Conservation (phyloP, 768 basidiomycete species). For the Grammothele lineata region DNA sequence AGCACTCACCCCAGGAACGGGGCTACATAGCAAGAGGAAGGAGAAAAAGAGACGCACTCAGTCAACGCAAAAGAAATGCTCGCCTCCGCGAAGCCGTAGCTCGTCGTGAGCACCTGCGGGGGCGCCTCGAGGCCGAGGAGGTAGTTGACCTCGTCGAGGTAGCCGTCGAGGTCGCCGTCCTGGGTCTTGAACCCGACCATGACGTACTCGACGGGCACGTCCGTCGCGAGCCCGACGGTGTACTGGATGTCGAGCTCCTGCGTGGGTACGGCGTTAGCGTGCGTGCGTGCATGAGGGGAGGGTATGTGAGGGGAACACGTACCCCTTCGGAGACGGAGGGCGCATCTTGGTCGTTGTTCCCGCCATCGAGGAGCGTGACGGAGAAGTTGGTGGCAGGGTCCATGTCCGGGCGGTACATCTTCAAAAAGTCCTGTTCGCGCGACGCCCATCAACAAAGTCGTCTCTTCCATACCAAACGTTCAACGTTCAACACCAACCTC, state of each 20-base stretch:
- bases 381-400: slow-evolving; percentile 13
- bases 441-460: slow-evolving; percentile 22
- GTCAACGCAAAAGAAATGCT: slow-evolving; percentile 58
- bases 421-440: slow-evolving; percentile 46
- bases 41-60: slow-evolving; percentile 24
- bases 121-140: slow-evolving; percentile 38
- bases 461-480: neutral
- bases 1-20: too few relatives aligned
- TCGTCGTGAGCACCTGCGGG: slow-evolving; percentile 60
- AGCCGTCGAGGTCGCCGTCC: slow-evolving; percentile 19
- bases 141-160: slow-evolving; percentile 50
- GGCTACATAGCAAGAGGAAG: too few relatives aligned
- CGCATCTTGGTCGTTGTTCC: slow-evolving; percentile 43
- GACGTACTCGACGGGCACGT: slow-evolving; percentile 25
- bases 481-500: neutral
- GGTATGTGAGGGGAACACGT: slow-evolving; percentile 34
- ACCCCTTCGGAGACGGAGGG: slow-evolving; percentile 55
- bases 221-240: slow-evolving; percentile 26
- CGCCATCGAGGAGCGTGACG: slow-evolving; percentile 40
- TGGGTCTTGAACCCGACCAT: slow-evolving; percentile 16
- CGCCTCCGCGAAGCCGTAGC: slow-evolving; percentile 69
- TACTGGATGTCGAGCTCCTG: slow-evolving; percentile 31
- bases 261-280: too few relatives aligned
- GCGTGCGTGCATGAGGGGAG: too few relatives aligned
- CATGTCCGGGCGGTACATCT: slow-evolving; percentile 13